A percentile compares a stretch with the other conserved stretches of the same genome.
These are phyloP conservation scores for Lycium ferocissimum DNA, from an alignment of 257 asterid genomes.

Conservation along the genomic window DNA sequence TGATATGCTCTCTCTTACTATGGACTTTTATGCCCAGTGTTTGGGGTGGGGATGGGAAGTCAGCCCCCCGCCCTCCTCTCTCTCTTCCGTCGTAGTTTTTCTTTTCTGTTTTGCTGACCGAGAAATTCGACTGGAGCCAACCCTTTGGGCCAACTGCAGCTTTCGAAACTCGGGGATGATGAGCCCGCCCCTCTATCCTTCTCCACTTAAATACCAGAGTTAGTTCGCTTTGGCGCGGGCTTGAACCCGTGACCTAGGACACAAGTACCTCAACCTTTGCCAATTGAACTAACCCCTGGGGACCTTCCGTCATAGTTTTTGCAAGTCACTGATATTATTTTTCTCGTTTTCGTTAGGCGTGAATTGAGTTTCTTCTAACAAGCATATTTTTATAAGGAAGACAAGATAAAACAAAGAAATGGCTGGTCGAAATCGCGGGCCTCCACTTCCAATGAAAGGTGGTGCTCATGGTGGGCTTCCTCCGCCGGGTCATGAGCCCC, in stretches of 20 bases:
- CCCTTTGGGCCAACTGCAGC: too few relatives aligned
- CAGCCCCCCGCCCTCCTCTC: not conserved
- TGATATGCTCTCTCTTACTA: not conserved
- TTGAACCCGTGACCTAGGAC: too few relatives aligned
- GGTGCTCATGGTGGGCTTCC: constrained; percentile 62
- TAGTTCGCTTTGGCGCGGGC: too few relatives aligned
- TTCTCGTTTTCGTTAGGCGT: not conserved
- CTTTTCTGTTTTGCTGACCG: too few relatives aligned
- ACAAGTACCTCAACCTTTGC: too few relatives aligned
- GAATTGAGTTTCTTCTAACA: not conserved
- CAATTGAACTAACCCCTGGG: too few relatives aligned
- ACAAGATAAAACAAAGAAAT: constrained; percentile 38
- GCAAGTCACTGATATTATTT: not conserved
- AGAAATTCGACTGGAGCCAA: too few relatives aligned
- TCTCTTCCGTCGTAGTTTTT: too few relatives aligned
- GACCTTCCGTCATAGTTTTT: not conserved
- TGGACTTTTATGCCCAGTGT: not conserved
- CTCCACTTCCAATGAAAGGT: constrained; percentile 66
- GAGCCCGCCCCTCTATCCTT: too few relatives aligned
- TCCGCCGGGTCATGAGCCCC: constrained; percentile 62
- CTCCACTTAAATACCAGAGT: too few relatives aligned
- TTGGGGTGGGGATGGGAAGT: not conserved
- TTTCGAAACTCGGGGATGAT: too few relatives aligned
- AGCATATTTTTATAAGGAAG: not conserved
- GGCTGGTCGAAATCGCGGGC: constrained; percentile 88